Percentiles rank a stretch among this genome's conserved stretches.
These are phyloP conservation scores for Rhizophagus sp. DNA, from an alignment of 192 early-diverging fungal species.

Conservation along the genomic window DNA sequence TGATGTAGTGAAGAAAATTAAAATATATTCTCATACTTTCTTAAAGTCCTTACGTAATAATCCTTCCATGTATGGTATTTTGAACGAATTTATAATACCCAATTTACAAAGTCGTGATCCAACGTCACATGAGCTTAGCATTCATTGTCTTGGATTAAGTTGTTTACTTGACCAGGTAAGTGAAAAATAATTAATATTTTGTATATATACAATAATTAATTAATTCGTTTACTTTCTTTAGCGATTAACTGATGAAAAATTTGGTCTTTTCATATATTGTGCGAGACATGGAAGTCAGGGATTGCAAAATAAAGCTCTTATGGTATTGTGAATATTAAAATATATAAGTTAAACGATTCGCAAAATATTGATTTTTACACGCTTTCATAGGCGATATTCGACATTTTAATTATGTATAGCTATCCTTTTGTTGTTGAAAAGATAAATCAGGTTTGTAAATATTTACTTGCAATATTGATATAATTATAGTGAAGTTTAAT, in stretches of 20 bases:
- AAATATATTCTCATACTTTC: neutral
- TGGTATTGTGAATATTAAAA: slow-evolving; percentile 44
- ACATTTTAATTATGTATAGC: neutral
- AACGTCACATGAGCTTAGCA: slow-evolving; percentile 71
- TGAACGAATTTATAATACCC: slow-evolving; percentile 73
- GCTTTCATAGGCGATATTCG: slow-evolving; percentile 9
- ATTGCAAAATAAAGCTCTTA: slow-evolving; percentile 67
- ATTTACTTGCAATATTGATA: slow-evolving; percentile 48
- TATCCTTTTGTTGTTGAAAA: neutral
- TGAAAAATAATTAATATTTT: neutral
- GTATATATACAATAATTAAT: neutral
- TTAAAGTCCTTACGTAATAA: slow-evolving; percentile 63
- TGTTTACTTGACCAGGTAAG: slow-evolving; percentile 74
- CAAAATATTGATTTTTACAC: neutral
- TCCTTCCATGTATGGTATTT: slow-evolving; percentile 70
- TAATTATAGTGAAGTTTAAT: neutral
- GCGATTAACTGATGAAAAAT: slow-evolving; percentile 70
- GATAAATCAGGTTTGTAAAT: neutral
- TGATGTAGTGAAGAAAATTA: neutral
- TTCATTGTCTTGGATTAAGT: slow-evolving; percentile 80
- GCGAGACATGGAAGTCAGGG: slow-evolving; percentile 53
- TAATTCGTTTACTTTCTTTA: slow-evolving; percentile 25
- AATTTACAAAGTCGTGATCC: slow-evolving; percentile 67
- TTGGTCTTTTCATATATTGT: slow-evolving; percentile 71
- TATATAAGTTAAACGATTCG: neutral